These are phyloP conservation scores for Uronychia setigera DNA, from an alignment of 73 alveolate species.

Conservation along the genomic window DNA sequence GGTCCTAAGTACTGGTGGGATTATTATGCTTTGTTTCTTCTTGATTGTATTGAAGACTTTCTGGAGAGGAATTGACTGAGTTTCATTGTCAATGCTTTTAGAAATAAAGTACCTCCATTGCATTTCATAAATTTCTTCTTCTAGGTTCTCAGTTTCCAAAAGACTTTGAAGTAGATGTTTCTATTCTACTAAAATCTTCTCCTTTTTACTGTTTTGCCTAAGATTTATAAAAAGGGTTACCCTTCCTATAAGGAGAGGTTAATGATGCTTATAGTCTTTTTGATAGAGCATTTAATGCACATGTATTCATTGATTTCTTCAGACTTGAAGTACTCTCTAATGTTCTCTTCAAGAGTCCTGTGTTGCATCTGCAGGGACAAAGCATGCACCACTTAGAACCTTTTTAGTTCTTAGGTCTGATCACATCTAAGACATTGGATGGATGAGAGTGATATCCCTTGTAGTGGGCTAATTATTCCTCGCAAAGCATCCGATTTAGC, in stretches of 20 bases:
- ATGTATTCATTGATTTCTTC: conserved; percentile 34
- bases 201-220: not conserved
- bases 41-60: conserved; percentile 3
- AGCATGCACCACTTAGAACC: conserved; percentile 43
- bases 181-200: too few species aligned
- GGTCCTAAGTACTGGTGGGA: conserved; percentile 25
- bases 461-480: conserved; percentile 20
- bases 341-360: not conserved
- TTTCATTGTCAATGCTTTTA: not conserved
- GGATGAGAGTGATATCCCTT: conserved; percentile 26
- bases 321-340: conserved; percentile 14
- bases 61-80: not conserved
- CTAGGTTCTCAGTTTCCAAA: not conserved
- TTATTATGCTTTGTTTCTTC: conserved; percentile 16
- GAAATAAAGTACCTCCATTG: conserved; percentile 22
- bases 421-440: conserved; percentile 29
- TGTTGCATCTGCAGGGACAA: conserved; percentile 15
- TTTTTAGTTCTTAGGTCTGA: conserved; percentile 1
- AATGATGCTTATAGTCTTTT: not conserved
- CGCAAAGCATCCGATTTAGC: not conserved
- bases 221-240: too few species aligned
- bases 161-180: too few species aligned
- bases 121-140: conserved; percentile 23
- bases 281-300: conserved; percentile 37
- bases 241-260: too few species aligned